phyloP scores from a whole-genome alignment of 2,329 filamentous ascomycete species.

The Alternaria dauci region DNA sequence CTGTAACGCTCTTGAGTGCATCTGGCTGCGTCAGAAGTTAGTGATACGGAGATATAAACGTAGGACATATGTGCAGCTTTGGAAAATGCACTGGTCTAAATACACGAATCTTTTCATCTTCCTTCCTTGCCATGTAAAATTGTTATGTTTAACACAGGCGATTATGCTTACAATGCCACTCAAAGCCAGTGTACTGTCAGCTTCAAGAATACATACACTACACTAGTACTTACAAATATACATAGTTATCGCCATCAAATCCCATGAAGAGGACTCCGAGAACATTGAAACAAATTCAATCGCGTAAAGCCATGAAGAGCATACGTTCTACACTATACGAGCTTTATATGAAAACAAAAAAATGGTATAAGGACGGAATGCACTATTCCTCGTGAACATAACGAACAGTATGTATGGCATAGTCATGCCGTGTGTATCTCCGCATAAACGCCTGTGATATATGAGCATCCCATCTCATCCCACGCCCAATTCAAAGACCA shows the following conservation, averaged over 20 bases:
- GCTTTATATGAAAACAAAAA: background rate
- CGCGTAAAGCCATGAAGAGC: background rate
- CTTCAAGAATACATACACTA: too few relatives aligned
- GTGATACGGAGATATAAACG: too few relatives aligned
- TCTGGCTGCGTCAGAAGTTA: background rate
- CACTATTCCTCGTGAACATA: background rate
- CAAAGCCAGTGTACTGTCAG: too few relatives aligned
- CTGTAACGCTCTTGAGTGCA: background rate
- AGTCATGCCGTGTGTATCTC: slow-evolving; percentile 1
- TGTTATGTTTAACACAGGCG: background rate
- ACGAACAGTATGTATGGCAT: background rate
- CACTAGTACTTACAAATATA: too few relatives aligned
- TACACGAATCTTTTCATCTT: too few relatives aligned
- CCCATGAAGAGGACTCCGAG: background rate
- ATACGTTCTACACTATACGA: background rate
- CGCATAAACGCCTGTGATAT: slow-evolving; percentile 1
- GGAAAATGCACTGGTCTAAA: too few relatives aligned
- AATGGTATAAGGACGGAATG: background rate
- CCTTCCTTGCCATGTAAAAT: too few relatives aligned
- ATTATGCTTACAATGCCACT: background rate
- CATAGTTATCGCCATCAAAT: background rate
- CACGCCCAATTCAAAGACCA: background rate
- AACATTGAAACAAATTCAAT: background rate
- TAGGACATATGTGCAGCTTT: too few relatives aligned
- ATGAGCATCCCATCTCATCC: background rate